Evolutionary conservation across 345 rosid genomes (phyloP).

Genomic region (Aegle marmelos): DNA sequence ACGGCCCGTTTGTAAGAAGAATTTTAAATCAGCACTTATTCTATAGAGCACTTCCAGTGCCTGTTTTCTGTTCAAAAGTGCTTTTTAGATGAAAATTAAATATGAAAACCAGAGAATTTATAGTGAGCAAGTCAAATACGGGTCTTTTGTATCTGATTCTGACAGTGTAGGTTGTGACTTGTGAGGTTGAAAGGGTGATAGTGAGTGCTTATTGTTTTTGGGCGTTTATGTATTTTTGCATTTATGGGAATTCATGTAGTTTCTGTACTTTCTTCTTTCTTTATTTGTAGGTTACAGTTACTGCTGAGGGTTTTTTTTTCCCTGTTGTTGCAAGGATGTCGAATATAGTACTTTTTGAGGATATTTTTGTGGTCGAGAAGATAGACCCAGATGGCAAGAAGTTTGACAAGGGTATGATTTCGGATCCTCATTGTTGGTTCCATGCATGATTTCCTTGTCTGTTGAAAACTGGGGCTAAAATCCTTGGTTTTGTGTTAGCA

Average conservation of each 20-base stretch:
- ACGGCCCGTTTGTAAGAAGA: neutral
- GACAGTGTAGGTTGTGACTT: no score
- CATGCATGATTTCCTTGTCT: neutral
- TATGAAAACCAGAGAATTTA: no score
- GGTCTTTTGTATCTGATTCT: no score
- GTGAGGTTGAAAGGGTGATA: neutral
- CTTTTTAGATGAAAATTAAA: no score
- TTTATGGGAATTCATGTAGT: neutral
- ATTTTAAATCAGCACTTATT: no score
- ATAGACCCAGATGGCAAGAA: constrained; percentile 83
- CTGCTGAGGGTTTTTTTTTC: neutral
- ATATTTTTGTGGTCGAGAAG: constrained; percentile 65
- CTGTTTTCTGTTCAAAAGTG: neutral
- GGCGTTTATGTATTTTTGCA: neutral
- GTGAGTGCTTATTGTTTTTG: neutral
- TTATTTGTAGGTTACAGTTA: neutral
- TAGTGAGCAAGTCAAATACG: no score
- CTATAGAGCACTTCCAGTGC: neutral
- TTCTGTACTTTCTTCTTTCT: neutral
- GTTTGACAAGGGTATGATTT: constrained; percentile 67
- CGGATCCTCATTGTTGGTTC: neutral
- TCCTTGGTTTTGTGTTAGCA: no score
- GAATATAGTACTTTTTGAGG: constrained; percentile 45
- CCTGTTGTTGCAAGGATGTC: neutral
- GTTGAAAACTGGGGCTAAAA: neutral